A percentile compares a stretch with the other conserved stretches of the same genome.
Conservation (phyloP, 208 protist species). For the Crithidia sp. region DNA sequence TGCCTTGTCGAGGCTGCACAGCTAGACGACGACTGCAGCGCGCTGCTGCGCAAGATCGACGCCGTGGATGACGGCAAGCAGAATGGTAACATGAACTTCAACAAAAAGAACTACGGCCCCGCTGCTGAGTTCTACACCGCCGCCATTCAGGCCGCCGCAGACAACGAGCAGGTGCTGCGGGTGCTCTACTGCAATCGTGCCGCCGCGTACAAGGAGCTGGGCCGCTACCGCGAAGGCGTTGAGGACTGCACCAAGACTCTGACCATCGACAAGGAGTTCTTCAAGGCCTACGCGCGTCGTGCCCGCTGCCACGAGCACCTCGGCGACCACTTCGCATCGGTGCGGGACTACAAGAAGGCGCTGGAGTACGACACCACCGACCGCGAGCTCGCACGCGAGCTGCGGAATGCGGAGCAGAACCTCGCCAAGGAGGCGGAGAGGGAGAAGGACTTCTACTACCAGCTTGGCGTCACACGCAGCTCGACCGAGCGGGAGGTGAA, state of each 20-base stretch:
- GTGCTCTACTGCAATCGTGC: constrained; percentile 94
- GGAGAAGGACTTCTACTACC: constrained; percentile 91
- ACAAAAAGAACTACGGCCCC: constrained; percentile 74
- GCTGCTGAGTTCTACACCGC: constrained; percentile 80
- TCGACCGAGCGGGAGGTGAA: constrained; percentile 85
- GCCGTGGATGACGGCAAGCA: constrained; percentile 89
- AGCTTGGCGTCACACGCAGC: constrained; percentile 74
- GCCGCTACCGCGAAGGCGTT: constrained; percentile 83
- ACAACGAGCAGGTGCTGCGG: constrained; percentile 84
- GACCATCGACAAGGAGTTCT: constrained; percentile 81
- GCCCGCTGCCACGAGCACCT: constrained; percentile 86
- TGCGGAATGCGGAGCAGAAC: constrained; percentile 69
- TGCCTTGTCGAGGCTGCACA: constrained; percentile 53
- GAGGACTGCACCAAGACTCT: constrained; percentile 91
- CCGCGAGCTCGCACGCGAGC: constrained; percentile 71
- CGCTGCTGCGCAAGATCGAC: constrained; percentile 72
- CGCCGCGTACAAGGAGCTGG: constrained; percentile 89
- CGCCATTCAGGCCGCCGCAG: constrained; percentile 65
- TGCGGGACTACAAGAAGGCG: constrained; percentile 88
- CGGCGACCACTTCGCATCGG: constrained; percentile 78
- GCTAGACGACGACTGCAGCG: constrained; percentile 72
- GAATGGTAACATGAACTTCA: constrained; percentile 84
- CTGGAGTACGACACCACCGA: constrained; percentile 73
- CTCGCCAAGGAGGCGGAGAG: constrained; percentile 78
- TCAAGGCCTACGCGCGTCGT: constrained; percentile 90